Conservation (phyloP, 768 basidiomycete genomes). For the Amanita exitialis region DNA sequence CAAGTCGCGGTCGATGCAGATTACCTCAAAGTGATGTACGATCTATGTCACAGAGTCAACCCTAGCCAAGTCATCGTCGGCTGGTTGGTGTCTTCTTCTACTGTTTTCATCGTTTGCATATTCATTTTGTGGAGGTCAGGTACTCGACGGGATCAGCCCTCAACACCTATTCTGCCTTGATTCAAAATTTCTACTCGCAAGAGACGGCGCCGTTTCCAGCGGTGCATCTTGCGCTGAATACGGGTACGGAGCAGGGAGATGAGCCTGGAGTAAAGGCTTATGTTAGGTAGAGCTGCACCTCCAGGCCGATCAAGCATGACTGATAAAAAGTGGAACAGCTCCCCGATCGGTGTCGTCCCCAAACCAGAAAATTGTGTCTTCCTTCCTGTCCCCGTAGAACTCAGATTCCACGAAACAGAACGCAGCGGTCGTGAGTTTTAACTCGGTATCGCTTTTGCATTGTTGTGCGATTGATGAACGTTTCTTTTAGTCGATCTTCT, state of each 20-base stretch:
- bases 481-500: slow-evolving; percentile 63
- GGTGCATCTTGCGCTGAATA: slow-evolving; percentile 86
- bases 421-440: slow-evolving; percentile 70
- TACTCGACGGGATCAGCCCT: slow-evolving; percentile 87
- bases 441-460: background rate
- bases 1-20: slow-evolving; percentile 96
- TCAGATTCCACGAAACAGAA: slow-evolving; percentile 78
- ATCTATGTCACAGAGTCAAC: slow-evolving; percentile 76
- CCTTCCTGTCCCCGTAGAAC: slow-evolving; percentile 80
- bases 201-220: slow-evolving; percentile 85
- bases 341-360: slow-evolving; percentile 79
- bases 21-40: slow-evolving; percentile 89
- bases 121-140: slow-evolving; percentile 32
- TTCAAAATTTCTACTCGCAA: slow-evolving; percentile 95
- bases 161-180: slow-evolving; percentile 92
- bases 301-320: background rate
- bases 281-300: slow-evolving; percentile 48
- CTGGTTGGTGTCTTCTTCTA: slow-evolving; percentile 51
- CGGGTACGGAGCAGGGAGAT: slow-evolving; percentile 55
- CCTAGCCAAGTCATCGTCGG: slow-evolving; percentile 89
- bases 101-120: slow-evolving; percentile 1
- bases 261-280: slow-evolving; percentile 78
- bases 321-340: slow-evolving; percentile 31
- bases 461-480: background rate
- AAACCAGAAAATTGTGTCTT: slow-evolving; percentile 96